phyloP scores from a whole-genome alignment of 179 eudicot species.

The Nepenthes alata region DNA sequence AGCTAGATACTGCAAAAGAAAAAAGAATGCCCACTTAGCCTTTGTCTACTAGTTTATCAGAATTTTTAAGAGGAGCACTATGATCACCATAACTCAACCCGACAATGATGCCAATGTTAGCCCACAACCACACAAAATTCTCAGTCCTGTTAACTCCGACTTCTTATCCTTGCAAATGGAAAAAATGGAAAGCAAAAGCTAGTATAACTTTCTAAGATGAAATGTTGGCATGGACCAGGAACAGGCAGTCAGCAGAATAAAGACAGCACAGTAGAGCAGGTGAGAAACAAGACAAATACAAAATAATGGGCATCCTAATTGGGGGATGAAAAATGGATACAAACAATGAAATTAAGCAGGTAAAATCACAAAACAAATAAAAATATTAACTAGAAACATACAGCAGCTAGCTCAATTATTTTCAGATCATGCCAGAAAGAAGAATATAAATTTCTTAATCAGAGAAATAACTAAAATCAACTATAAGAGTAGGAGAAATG shows the following conservation, averaged over 20 bases:
- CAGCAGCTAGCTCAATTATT: too few relatives aligned
- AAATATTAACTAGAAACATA: not conserved
- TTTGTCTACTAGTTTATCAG: not conserved
- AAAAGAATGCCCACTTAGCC: constrained; percentile 7
- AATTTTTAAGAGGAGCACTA: not conserved
- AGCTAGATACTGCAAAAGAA: constrained; percentile 56
- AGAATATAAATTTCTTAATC: not conserved
- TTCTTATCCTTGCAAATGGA: too few relatives aligned
- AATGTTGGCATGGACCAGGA: not conserved
- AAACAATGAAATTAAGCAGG: not conserved
- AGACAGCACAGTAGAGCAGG: not conserved
- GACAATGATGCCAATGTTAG: too few relatives aligned
- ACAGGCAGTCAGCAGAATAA: not conserved
- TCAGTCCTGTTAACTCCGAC: too few relatives aligned
- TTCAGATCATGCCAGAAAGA: not conserved
- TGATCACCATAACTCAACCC: too few relatives aligned
- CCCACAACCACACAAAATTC: too few relatives aligned
- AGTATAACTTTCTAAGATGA: not conserved
- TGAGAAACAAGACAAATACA: not conserved
- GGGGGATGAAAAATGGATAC: not conserved
- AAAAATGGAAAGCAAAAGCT: not conserved
- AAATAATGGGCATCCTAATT: not conserved
- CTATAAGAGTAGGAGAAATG: not conserved
- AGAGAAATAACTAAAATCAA: not conserved
- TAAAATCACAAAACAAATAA: not conserved